Evolutionary conservation across 371 early-diverging fungal genomes (phyloP).

Genomic region (Amoeboradix gromovi): DNA sequence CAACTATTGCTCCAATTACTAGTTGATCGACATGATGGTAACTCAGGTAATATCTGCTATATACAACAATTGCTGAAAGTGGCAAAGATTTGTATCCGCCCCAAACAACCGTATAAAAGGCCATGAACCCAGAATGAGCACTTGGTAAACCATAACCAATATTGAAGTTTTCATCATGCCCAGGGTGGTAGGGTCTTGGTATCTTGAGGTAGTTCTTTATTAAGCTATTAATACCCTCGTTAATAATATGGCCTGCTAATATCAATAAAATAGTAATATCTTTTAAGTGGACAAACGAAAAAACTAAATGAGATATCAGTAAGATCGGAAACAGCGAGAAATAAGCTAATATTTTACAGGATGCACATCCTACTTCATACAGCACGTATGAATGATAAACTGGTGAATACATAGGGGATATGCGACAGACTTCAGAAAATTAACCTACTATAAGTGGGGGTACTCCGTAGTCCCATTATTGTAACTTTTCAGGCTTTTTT

Average conservation of each 20-base stretch:
- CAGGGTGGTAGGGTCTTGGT: constrained; percentile 25
- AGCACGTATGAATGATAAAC: no score
- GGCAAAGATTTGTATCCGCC: constrained; percentile 10
- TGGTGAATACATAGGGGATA: no score
- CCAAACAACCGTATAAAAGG: constrained; percentile 37
- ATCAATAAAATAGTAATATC: constrained; percentile 37
- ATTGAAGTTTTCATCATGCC: constrained; percentile 29
- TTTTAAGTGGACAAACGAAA: constrained; percentile 36
- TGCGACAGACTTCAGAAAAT: no score
- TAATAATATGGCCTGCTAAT: constrained; percentile 42
- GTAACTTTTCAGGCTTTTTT: no score
- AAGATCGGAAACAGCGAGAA: constrained; percentile 44
- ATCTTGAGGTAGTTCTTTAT: constrained; percentile 37
- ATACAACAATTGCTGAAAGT: neutral
- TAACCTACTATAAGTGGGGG: no score
- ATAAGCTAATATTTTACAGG: constrained; percentile 30
- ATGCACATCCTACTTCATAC: no score
- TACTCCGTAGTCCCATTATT: no score
- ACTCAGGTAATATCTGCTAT: constrained; percentile 33
- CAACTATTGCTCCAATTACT: constrained; percentile 28
- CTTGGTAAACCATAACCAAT: constrained; percentile 82
- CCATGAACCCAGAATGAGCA: constrained; percentile 68
- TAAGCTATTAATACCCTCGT: constrained; percentile 37
- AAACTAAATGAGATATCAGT: constrained; percentile 42
- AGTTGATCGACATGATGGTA: constrained; percentile 56